A percentile compares a stretch with the other conserved stretches of the same genome.
phyloP scores from a whole-genome alignment of 1,139 yeast species.

The Geotrichum aggregatum region DNA sequence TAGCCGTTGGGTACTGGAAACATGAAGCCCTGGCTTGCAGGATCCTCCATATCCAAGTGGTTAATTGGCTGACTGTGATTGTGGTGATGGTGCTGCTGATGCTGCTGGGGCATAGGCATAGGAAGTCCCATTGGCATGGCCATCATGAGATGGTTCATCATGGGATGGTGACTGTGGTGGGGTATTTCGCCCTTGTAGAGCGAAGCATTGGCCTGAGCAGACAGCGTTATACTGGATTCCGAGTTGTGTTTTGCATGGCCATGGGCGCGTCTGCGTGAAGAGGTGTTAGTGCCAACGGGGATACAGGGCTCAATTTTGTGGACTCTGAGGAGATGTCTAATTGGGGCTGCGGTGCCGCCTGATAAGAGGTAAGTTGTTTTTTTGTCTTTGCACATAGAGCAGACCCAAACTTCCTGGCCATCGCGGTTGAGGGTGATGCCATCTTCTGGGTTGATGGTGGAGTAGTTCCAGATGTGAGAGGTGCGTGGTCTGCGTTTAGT shows the following conservation, averaged over 20 bases:
- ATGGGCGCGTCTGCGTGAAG: conserved; percentile 7
- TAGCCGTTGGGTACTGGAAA: conserved; percentile 4
- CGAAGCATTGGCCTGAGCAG: conserved; percentile 11
- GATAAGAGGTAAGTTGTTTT: conserved; percentile 21
- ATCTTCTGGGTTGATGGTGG: conserved; percentile 21
- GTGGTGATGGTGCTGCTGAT: no score
- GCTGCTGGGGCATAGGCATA: not conserved
- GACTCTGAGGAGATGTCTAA: conserved; percentile 20
- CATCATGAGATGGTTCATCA: conserved; percentile 4
- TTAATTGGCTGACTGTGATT: no score
- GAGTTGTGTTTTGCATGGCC: conserved; percentile 18
- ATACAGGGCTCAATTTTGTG: conserved; percentile 19
- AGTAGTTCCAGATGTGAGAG: conserved; percentile 22
- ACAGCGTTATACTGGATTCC: conserved; percentile 13
- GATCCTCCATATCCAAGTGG: conserved; percentile 2
- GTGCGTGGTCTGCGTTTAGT: conserved; percentile 21
- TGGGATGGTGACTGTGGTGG: conserved; percentile 5
- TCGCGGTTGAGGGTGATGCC: conserved; percentile 19
- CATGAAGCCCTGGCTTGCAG: not conserved
- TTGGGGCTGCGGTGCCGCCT: conserved; percentile 24
- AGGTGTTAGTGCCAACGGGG: conserved; percentile 1
- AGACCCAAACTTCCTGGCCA: conserved; percentile 23
- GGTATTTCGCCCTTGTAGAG: conserved; percentile 14
- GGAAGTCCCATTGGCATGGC: conserved; percentile 1
- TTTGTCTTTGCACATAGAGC: conserved; percentile 20